A percentile compares a stretch with the other conserved stretches of the same genome.
Evolutionary conservation across 352 stramenopile species (phyloP).

Genomic region (Pythium utonaiense): DNA sequence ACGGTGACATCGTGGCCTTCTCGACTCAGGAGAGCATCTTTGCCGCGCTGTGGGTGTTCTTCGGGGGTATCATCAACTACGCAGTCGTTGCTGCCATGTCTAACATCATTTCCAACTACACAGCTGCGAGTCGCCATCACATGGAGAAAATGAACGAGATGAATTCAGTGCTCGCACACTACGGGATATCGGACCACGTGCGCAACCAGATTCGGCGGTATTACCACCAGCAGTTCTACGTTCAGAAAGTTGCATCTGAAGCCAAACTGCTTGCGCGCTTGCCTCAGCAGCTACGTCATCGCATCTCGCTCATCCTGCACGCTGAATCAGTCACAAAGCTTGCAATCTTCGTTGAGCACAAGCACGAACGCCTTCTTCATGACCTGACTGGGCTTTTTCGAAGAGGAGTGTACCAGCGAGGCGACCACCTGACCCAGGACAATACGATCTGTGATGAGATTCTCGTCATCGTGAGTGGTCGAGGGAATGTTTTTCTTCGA

Average conservation of each 20-base stretch:
- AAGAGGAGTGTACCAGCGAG: conserved; percentile 57
- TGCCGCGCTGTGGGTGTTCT: conserved; percentile 58
- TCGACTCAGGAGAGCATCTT: conserved; percentile 69
- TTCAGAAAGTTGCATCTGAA: conserved; percentile 69
- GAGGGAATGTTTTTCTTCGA: conserved; percentile 47
- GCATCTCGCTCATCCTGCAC: conserved; percentile 71
- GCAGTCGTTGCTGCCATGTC: conserved; percentile 75
- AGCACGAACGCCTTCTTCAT: conserved; percentile 52
- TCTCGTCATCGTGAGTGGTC: conserved; percentile 58
- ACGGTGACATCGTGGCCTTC: conserved; percentile 74
- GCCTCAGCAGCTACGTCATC: conserved; percentile 53
- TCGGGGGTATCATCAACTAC: conserved; percentile 76
- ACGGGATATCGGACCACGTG: conserved; percentile 50
- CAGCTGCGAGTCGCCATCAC: conserved; percentile 48
- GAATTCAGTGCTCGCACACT: conserved; percentile 63
- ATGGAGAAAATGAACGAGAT: conserved; percentile 67
- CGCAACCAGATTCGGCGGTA: conserved; percentile 62
- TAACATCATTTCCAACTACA: conserved; percentile 72
- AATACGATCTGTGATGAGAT: conserved; percentile 67
- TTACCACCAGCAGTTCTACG: conserved; percentile 77
- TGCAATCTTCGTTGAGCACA: conserved; percentile 48
- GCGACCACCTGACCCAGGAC: conserved; percentile 54
- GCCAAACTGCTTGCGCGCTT: conserved; percentile 50
- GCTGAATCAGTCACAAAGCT: conserved; percentile 61
- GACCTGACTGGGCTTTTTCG: conserved; percentile 72